Evolutionary conservation across 164 flowering plant genomes (phyloP).

Genomic region (Santalum album): DNA sequence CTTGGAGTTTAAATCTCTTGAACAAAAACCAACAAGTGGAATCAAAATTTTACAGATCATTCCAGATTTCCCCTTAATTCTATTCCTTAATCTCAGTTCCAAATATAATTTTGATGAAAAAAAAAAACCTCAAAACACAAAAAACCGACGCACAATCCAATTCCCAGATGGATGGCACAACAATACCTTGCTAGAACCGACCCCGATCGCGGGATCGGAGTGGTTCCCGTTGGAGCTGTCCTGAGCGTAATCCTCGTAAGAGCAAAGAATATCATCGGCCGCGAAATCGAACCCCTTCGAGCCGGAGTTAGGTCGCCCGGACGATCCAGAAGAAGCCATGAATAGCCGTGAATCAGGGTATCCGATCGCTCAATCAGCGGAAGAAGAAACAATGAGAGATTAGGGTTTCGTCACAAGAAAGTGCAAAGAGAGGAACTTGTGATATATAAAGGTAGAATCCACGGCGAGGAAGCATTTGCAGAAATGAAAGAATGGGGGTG

Average conservation of each 20-base stretch:
- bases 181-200: slow-evolving; percentile 37
- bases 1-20: no score
- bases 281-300: slow-evolving; percentile 76
- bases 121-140: not conserved
- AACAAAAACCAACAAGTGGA: no score
- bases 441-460: no score
- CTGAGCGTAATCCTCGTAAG: slow-evolving; percentile 61
- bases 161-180: not conserved
- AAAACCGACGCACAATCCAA: not conserved
- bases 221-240: slow-evolving; percentile 39
- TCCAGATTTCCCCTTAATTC: no score
- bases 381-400: no score
- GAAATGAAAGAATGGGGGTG: no score
- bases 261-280: slow-evolving; percentile 67
- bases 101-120: no score
- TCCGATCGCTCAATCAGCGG: no score
- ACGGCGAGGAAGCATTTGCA: no score
- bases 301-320: slow-evolving; percentile 48
- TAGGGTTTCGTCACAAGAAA: no score
- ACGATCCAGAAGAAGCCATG: slow-evolving; percentile 81
- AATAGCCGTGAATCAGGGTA: not conserved
- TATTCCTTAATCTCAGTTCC: not conserved
- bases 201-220: slow-evolving; percentile 34
- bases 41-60: no score
- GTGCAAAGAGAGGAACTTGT: no score